Base-by-base conservation (phyloP, 805 yeast genomes). In the Candida cerambycidarum region DNA sequence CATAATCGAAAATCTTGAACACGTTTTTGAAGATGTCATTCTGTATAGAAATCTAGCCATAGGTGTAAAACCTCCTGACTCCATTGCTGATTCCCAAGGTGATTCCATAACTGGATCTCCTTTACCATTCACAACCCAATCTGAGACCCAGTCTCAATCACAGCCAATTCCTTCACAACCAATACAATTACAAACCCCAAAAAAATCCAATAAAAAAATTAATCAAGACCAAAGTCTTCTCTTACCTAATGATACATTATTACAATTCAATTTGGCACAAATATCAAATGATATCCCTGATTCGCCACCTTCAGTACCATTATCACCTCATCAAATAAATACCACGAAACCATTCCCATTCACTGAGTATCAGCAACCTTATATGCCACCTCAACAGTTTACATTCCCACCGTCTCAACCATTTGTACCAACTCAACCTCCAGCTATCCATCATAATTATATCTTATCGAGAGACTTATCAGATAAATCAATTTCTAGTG, bases 291-390 rank as follows among this genome's bases (percentile, higher is more conserved):
- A 56, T 21, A 58, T 69, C 3, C 76, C 76, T 0, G 75, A 68
- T 8, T 61, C 73, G 5, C 76, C 76, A 4, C 74, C 75, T 1
- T 67, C 73, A 9, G 71, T 64, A 5, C 73, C 75, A 2, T 53
- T 61, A 6, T 69, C 74, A 5, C 74, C 74, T 0, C 62, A 50
- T 33, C 35, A 41, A 12, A 10, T 34, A 4, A 31, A 39, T 15
- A 3, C 14, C 5, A 13, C 35, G 4, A 27, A 14, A 17, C 38
- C 38, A 3, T 34, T 23, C 12, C 27, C 37, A 24, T 27, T 25
- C 9, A 24, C 24, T 11, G 24, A 14, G 8, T 4, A 6, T 14
- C 19, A 17, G 8, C 17, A 5, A 30, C 9, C 17, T 13, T 15
- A 17, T 15, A n/a, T 7, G 11, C 29, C 29, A 12, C 29, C 29